phyloP scores from a whole-genome alignment of 225 moss, liverwort and hornwort genomes.

The Physcomitrium patens region DNA sequence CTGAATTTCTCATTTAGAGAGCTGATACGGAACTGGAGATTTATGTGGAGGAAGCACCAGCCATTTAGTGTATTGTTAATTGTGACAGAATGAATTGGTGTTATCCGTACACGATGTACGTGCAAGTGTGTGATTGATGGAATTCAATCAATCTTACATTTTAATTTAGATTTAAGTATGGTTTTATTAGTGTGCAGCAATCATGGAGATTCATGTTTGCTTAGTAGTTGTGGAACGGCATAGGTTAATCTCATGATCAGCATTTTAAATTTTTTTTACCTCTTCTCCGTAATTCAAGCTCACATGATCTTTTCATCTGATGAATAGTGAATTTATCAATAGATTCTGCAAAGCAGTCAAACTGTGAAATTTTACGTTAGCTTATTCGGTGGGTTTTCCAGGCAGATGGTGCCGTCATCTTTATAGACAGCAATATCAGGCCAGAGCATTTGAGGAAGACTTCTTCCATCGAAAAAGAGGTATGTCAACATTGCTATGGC shows the following conservation, averaged over 20 bases:
- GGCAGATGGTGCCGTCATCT: conserved; percentile 54
- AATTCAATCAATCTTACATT: too few relatives aligned
- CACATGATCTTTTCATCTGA: background rate
- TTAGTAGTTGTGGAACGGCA: background rate
- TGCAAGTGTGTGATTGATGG: too few relatives aligned
- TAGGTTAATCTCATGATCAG: background rate
- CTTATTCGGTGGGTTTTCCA: conserved; percentile 32
- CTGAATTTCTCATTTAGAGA: background rate
- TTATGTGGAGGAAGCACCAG: background rate
- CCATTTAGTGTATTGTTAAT: background rate
- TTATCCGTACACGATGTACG: background rate
- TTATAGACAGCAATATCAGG: conserved; percentile 47
- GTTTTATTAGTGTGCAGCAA: conserved; percentile 3
- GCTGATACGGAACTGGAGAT: background rate
- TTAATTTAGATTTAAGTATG: too few relatives aligned
- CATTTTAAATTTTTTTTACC: background rate
- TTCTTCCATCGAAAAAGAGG: conserved; percentile 33
- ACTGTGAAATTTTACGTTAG: conserved; percentile 18
- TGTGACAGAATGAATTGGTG: background rate
- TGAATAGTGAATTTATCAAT: background rate
- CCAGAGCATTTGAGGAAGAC: conserved; percentile 38
- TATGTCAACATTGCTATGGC: conserved; percentile 24
- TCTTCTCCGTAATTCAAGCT: conserved; percentile 1
- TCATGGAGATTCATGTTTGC: background rate
- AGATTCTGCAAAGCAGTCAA: conserved; percentile 14